These are phyloP conservation scores for Penstemon eatonii DNA, from an alignment of 257 asterid species.

Conservation along the genomic window DNA sequence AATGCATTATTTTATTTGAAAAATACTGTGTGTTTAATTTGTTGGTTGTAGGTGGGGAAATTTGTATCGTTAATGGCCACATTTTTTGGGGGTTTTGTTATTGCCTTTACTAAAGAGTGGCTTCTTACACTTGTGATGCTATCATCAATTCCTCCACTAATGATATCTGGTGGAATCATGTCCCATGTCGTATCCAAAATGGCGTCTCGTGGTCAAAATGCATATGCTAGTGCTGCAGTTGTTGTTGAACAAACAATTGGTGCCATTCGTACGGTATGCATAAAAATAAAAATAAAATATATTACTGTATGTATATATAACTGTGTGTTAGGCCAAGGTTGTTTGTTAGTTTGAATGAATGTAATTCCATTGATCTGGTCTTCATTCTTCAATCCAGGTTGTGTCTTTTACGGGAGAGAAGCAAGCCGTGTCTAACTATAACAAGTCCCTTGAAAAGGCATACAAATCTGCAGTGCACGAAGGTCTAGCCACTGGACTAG, in stretches of 20 bases:
- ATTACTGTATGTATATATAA: too few relatives aligned
- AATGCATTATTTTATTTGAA: too few relatives aligned
- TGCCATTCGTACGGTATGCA: constrained; percentile 34
- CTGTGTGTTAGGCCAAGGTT: too few relatives aligned
- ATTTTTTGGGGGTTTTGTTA: constrained; percentile 14
- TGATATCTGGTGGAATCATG: constrained; percentile 23
- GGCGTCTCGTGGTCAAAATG: constrained; percentile 35
- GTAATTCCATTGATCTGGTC: too few relatives aligned
- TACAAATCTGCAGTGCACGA: constrained; percentile 41
- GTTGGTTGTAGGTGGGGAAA: constrained; percentile 14
- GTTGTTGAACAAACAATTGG: constrained; percentile 38
- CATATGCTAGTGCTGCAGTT: constrained; percentile 38
- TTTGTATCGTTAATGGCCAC: constrained; percentile 15
- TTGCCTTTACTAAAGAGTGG: constrained; percentile 19
- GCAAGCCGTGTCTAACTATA: constrained; percentile 46
- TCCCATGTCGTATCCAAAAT: constrained; percentile 20
- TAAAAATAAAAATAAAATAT: background rate
- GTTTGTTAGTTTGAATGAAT: background rate
- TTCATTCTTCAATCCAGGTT: constrained; percentile 39
- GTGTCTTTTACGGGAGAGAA: constrained; percentile 70
- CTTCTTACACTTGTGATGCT: constrained; percentile 17
- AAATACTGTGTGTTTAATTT: background rate
- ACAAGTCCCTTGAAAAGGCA: constrained; percentile 45
- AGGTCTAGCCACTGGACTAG: constrained; percentile 61
- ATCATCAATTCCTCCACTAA: constrained; percentile 18